These are phyloP conservation scores for Penicillium fimorum DNA, from an alignment of 495 filamentous ascomycete species.

Conservation along the genomic window DNA sequence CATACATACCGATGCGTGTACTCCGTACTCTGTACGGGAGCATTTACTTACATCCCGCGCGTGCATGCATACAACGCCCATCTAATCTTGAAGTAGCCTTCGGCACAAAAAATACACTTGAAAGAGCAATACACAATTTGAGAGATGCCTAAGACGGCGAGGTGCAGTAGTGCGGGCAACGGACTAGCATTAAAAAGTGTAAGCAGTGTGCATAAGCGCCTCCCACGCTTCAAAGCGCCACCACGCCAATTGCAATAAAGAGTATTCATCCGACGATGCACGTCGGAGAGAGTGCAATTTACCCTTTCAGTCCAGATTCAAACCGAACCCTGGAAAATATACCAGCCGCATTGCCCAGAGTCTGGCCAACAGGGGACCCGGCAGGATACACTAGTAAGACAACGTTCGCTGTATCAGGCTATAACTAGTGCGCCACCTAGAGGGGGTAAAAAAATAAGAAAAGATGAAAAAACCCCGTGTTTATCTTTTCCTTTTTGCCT, in stretches of 20 bases:
- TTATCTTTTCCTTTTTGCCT: constrained; percentile 14
- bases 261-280: constrained; percentile 8
- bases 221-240: not conserved
- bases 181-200: not conserved
- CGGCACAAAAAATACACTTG: not conserved
- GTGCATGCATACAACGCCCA: constrained; percentile 4
- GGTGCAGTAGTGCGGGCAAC: constrained; percentile 2
- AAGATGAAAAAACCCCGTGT: not conserved
- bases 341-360: constrained; percentile 7
- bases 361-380: not conserved
- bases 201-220: constrained; percentile 8
- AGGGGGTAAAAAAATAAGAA: not conserved
- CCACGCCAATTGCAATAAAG: not conserved
- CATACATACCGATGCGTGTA: not conserved
- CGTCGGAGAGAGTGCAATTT: constrained; percentile 1
- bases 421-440: constrained; percentile 1
- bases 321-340: not conserved
- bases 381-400: constrained; percentile 2
- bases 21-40: not conserved
- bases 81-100: constrained; percentile 1
- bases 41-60: not conserved
- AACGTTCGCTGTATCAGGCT: not conserved
- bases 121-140: not conserved
- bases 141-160: constrained; percentile 6
- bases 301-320: not conserved